Base-by-base conservation (phyloP, 1,284 basidiomycete genomes). In the Puccinia horiana region DNA sequence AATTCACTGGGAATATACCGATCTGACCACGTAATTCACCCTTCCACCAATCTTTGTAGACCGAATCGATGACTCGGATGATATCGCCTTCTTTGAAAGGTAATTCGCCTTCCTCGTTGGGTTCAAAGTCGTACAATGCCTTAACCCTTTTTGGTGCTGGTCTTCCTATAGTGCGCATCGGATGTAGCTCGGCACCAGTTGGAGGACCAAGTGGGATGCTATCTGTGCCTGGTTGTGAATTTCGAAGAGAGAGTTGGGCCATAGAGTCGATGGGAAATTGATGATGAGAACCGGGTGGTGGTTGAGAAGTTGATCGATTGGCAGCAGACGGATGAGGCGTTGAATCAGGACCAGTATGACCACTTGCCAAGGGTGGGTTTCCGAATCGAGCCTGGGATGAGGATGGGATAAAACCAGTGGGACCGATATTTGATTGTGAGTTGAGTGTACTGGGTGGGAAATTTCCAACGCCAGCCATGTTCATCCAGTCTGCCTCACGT, bases 41-140 rank as follows among this genome's bases (percentile, higher is more conserved):
- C 69, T 94, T 89, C 96, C 96, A 99, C 97, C 97, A 99, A 86
- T 98, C 95, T 85, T 95, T 93, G 88, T 98, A 98, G 37, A 93
- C 93, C 61, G 94, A 91, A 87, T 98, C 95, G 14, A 99, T 91
- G 20, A 98, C 96, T 85, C 96, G 95, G 88, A 99, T 96, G 76
- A 98, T 89, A 85, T 99, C 97, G 2, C 96, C 97, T 84, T 93
- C 93, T 81, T 93, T 92, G 86, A 99, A 98, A 0, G 92, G 92
- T 6, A 99, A 90, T 87, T 99, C 97, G 18, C 96, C 96, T 0
- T 92, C 90, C 86, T 97, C 95, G 0, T 92, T 92, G 0, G 95
- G 92, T 67, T 93, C 91, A 85, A 98, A 99, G 1, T 93, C 91
- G 86, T 98, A 95, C 84, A 99, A 86, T 0, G 96, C 97, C 23